Base-by-base conservation (phyloP, 2,329 filamentous ascomycete species). In the Endoconidiophora polonica region DNA sequence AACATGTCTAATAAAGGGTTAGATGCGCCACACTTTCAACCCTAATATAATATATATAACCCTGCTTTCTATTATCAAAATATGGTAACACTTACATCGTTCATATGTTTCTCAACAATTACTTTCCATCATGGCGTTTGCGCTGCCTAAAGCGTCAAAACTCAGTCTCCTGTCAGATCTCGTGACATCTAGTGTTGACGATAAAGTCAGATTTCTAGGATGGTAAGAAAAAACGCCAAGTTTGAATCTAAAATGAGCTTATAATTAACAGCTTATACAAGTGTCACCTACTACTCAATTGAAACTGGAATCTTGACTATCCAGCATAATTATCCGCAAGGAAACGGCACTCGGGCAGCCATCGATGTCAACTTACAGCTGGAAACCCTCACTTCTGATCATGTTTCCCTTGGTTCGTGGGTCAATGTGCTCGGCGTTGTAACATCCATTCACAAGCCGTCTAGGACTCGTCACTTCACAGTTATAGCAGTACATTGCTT, bases 191-290 rank as follows among this genome's bases (percentile, higher is more conserved):
- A 60, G 66, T n/a, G 56, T 67, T 12, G 75, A 76, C 39, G 75
- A 78, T n/a, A 96, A 96, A 66, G 81, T 95, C 54, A 81, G 90
- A 54, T 94, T 96, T 63, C 66, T 96, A 46, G 88, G 86, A 64
- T 95, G 88, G 90, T 94, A 72, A 67, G 78, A 33, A 12, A 33
- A 33, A 29, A 33, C 29, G 29, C 6, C 29, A 33, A 33, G 7
- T 10, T 48, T 14, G 22, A n/a, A 18, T n/a, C 41, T 16, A 6
- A 12, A 36, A 5, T 10, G 7, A 9, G n/a, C 18, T n/a, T 18
- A 9, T 43, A 18, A 36, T 45, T 29, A n/a, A 5, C 16, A 38
- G n/a, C 59, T 65, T 54, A 63, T 54, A 44, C 36, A 24, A 52
- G 33, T 43, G 51, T 52, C 56, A 77, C 74, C 59, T 70, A 63